Evolutionary conservation across 73 alveolate genomes (phyloP), one percentile per base, ranked within the genome.

Genomic region (Stentor coeruleus): DNA sequence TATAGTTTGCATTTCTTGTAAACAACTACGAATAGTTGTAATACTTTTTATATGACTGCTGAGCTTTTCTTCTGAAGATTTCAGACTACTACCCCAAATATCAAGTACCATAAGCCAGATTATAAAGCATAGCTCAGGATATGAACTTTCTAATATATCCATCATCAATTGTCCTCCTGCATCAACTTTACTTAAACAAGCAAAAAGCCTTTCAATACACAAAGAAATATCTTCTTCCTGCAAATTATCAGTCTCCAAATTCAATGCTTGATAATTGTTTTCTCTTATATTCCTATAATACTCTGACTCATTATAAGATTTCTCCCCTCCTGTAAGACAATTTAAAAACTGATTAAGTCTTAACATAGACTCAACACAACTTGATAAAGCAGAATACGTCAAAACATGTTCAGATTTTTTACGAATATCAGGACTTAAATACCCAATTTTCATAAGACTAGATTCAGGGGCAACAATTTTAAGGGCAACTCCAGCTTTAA

Each of bases 401-500:
- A 49, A 11, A 6, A 49, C 20, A 20, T 49, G 66, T 6, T 49
- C 20, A 49, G 20, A 49, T 6, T 20, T 20, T 6, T 11, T 6
- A 11, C 20, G 66, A 6, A 49, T 6, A 20, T 6, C 6, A 49
- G 66, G 66, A 20, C 20, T 49, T 6, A 49, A 20, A 20, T 49
- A 49, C 6, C 20, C 20, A 6, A 49, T 6, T 11, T 6, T 49
- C 66, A 49, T 49, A 11, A 20, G 20, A n/a, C n/a, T n/a, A 11
- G 66, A 6, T 11, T 49, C 66, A 49, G 6, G 66, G 20, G 28
- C 20, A 11, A 66, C 15, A 2, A 66, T 20, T 66, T 40, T 31
- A 14, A 26, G 6, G 6, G 83, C 83, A 2, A 75, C 72, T 3
- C 93, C 91, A 0, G 84, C 76, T 60, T 82, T 87, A 1, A 90